Percentiles rank a stretch among this genome's conserved stretches.
These are phyloP conservation scores for Taiozyma sp. DNA, from an alignment of 1,139 yeast species.

Conservation along the genomic window DNA sequence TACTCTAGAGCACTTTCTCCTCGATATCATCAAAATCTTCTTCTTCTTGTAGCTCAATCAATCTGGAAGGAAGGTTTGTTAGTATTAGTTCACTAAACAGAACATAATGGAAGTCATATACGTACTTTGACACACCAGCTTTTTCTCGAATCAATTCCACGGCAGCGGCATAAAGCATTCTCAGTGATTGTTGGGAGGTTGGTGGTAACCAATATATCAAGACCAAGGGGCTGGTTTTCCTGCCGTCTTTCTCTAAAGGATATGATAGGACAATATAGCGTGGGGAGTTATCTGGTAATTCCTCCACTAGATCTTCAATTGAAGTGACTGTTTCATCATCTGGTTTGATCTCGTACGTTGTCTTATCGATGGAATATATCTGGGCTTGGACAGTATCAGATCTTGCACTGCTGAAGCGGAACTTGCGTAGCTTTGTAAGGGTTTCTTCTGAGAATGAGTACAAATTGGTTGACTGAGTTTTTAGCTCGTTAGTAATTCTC, in stretches of 20 bases:
- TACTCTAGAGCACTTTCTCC: conserved; percentile 19
- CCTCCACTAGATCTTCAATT: conserved; percentile 63
- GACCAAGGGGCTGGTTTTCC: conserved; percentile 70
- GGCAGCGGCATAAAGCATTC: conserved; percentile 90
- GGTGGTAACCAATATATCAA: conserved; percentile 83
- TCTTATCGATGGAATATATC: conserved; percentile 52
- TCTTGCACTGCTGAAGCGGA: conserved; percentile 69
- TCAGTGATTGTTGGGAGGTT: conserved; percentile 70
- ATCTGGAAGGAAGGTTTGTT: conserved; percentile 22
- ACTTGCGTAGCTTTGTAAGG: conserved; percentile 55
- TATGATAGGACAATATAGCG: conserved; percentile 75
- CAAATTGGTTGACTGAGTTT: conserved; percentile 34
- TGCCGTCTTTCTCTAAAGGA: conserved; percentile 70
- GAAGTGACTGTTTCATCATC: conserved; percentile 41
- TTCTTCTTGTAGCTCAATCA: conserved; percentile 54
- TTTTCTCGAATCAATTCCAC: conserved; percentile 72
- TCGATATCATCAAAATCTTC: conserved; percentile 55
- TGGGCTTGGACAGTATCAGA: conserved; percentile 60
- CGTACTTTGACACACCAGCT: conserved; percentile 69
- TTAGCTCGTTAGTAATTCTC: background rate
- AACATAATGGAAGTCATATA: conserved; percentile 20
- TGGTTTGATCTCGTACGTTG: conserved; percentile 48
- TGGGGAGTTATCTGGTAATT: conserved; percentile 79
- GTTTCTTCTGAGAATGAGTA: conserved; percentile 69
- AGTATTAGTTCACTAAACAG: conserved; percentile 5